Evolutionary conservation across 805 yeast species (phyloP).

Genomic region (Dipodascopsis tothii): DNA sequence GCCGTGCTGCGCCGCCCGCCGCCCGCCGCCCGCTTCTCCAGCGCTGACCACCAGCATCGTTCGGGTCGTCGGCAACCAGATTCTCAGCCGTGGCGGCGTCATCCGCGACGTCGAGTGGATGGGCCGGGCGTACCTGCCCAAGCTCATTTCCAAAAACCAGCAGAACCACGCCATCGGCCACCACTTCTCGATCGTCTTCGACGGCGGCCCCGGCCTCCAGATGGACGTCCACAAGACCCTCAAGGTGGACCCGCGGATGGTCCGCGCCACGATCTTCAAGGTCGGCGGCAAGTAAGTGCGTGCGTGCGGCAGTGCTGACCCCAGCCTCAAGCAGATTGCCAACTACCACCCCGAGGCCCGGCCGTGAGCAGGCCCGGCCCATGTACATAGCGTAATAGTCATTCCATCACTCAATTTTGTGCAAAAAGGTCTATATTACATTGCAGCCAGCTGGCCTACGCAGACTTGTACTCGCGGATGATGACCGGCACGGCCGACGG

Average conservation of each 20-base stretch:
- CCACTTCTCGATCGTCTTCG: conserved; percentile 80
- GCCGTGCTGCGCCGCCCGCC: not conserved
- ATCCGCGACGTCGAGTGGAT: conserved; percentile 72
- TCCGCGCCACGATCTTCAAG: conserved; percentile 66
- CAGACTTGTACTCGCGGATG: conserved; percentile 72
- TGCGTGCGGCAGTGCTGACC: not conserved
- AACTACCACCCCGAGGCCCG: not conserved
- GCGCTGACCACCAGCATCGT: conserved; percentile 31
- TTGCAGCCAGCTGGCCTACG: no score
- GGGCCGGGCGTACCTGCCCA: conserved; percentile 74
- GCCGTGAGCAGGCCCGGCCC: no score
- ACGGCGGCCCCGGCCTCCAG: conserved; percentile 78
- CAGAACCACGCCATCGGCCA: conserved; percentile 87
- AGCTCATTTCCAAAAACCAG: conserved; percentile 73
- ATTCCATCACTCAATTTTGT: not conserved
- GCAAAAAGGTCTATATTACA: no score
- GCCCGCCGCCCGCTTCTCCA: not conserved
- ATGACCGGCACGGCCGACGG: conserved; percentile 98
- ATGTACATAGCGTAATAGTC: not conserved
- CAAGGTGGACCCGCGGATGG: conserved; percentile 82
- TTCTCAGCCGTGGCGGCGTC: conserved; percentile 88
- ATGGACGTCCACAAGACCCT: conserved; percentile 73
- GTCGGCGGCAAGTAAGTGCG: conserved; percentile 23
- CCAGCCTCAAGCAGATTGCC: not conserved
- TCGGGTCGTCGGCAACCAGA: conserved; percentile 69